Percentiles rank a stretch among this genome's conserved stretches.
These are phyloP conservation scores for Talaromyces sp. DNA, from an alignment of 2,329 filamentous ascomycete species.

Conservation along the genomic window DNA sequence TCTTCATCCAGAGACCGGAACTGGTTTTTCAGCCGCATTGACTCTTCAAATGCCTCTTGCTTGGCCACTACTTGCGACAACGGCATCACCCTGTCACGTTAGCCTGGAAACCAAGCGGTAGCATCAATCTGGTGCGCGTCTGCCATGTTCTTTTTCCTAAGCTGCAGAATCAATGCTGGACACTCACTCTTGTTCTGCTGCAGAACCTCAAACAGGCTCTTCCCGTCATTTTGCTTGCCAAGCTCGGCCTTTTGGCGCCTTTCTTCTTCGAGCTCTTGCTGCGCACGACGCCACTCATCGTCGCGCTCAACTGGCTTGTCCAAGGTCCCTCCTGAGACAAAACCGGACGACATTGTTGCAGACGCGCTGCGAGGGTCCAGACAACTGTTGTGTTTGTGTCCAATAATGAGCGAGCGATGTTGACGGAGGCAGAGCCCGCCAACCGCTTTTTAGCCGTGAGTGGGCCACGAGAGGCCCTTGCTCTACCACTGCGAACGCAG, in stretches of 20 bases:
- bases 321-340: constrained; percentile 40
- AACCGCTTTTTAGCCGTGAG: too few species aligned
- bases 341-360: constrained; percentile 40
- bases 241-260: constrained; percentile 40
- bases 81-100: constrained; percentile 36
- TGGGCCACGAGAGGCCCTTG: too few species aligned
- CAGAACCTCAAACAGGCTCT: constrained; percentile 45
- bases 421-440: background rate
- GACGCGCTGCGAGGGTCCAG: background rate
- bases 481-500: too few species aligned
- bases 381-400: background rate
- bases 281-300: constrained; percentile 39
- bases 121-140: background rate
- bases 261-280: constrained; percentile 43
- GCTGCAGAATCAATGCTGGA: background rate
- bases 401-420: background rate
- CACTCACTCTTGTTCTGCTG: constrained; percentile 47
- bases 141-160: background rate
- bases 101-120: constrained; percentile 17
- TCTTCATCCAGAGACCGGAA: constrained; percentile 49
- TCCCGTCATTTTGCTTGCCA: constrained; percentile 50
- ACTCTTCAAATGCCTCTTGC: constrained; percentile 50
- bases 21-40: constrained; percentile 46
- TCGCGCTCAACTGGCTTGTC: constrained; percentile 35
- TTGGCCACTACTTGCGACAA: constrained; percentile 36